These are phyloP conservation scores for Mycena indigotica DNA, from an alignment of 768 basidiomycete genomes.

Conservation along the genomic window DNA sequence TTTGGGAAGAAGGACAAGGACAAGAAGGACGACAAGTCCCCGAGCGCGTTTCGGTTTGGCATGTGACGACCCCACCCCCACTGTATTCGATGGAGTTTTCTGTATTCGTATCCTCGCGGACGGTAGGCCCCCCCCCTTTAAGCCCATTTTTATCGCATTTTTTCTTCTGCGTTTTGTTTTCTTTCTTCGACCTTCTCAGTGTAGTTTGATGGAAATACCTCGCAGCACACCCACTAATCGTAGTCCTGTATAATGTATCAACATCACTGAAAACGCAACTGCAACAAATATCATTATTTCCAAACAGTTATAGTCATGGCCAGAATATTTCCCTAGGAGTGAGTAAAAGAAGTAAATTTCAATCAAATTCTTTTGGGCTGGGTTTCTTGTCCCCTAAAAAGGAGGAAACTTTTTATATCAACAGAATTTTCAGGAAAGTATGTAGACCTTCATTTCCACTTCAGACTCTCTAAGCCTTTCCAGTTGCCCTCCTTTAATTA, in stretches of 20 bases:
- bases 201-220: conserved; percentile 18
- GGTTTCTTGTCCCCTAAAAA: no score
- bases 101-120: conserved; percentile 10
- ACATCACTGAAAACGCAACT: neutral
- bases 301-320: no score
- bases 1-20: conserved; percentile 57
- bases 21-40: conserved; percentile 43
- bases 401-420: no score
- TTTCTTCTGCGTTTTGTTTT: conserved; percentile 17
- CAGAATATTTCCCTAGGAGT: no score
- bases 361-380: no score
- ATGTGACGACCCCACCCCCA: conserved; percentile 8
- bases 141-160: conserved; percentile 32
- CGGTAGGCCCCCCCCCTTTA: conserved; percentile 20
- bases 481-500: no score
- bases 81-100: neutral
- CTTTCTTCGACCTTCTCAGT: conserved; percentile 13
- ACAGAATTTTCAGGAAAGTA: no score
- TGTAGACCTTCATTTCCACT: no score
- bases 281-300: neutral
- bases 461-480: no score
- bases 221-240: conserved; percentile 21
- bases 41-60: conserved; percentile 22
- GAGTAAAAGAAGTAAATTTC: no score
- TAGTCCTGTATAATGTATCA: conserved; percentile 26